Conservation (phyloP, 306 rosid species). For the Potentilla sterilis region DNA sequence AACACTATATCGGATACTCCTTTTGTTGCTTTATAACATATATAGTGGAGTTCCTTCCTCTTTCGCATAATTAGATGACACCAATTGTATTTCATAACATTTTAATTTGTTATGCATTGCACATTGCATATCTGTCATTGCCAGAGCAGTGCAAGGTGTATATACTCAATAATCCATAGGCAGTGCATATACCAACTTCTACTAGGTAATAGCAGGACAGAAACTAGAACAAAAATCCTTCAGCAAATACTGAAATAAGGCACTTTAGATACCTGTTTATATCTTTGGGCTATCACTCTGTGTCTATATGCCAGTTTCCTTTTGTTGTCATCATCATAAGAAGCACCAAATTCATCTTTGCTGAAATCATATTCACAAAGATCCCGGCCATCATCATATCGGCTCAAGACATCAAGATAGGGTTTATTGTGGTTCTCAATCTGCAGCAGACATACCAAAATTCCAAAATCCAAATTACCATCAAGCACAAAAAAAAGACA, state of each 20-base stretch:
- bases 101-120: not conserved
- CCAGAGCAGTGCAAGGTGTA: not conserved
- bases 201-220: constrained; percentile 4
- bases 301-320: constrained; percentile 88
- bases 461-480: not conserved
- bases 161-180: not conserved
- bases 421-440: constrained; percentile 77
- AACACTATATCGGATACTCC: not conserved
- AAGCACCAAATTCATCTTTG: constrained; percentile 63
- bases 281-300: constrained; percentile 59
- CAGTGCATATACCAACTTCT: not conserved
- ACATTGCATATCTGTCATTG: not conserved
- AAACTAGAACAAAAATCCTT: not conserved
- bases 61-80: not conserved
- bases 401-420: constrained; percentile 55
- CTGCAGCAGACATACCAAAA: constrained; percentile 46
- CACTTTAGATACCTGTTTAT: constrained; percentile 48
- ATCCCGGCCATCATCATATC: constrained; percentile 75
- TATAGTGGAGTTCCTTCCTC: not conserved
- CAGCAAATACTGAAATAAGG: not conserved
- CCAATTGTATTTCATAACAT: constrained; percentile 5
- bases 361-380: constrained; percentile 74
- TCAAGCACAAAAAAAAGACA: not conserved
- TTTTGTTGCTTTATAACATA: not conserved
- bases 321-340: constrained; percentile 58